Evolutionary conservation across 2,329 filamentous ascomycete genomes (phyloP).

Genomic region (Stromatinia cepivora): DNA sequence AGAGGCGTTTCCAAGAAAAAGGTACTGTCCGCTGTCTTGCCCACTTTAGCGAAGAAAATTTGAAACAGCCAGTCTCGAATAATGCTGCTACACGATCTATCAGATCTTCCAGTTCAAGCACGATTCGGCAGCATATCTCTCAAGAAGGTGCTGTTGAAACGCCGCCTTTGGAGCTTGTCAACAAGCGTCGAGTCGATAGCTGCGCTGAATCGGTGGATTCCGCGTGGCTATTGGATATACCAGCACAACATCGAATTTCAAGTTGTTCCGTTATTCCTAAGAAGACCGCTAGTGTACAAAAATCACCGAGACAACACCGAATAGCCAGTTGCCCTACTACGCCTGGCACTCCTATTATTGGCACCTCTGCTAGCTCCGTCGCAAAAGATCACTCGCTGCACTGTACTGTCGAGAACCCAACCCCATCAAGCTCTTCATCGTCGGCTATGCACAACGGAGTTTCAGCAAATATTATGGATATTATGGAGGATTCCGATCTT

Average conservation of each 20-base stretch:
- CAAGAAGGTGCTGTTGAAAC: not conserved
- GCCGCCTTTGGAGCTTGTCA: not conserved
- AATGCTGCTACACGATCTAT: not conserved
- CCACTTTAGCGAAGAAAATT: not conserved
- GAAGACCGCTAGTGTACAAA: not conserved
- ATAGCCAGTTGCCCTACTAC: constrained; percentile 14
- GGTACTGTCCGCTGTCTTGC: not conserved
- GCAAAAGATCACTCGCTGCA: not conserved
- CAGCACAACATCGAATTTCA: constrained; percentile 18
- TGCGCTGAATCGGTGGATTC: constrained; percentile 5
- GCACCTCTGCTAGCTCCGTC: not conserved
- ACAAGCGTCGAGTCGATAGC: not conserved
- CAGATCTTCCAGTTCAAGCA: constrained; percentile 1
- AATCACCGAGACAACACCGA: not conserved
- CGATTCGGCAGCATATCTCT: constrained; percentile 6
- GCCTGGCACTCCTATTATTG: not conserved
- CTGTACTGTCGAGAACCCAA: constrained; percentile 8
- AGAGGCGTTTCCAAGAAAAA: constrained; percentile 22
- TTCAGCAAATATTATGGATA: not conserved
- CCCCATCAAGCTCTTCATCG: constrained; percentile 1
- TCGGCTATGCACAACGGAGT: not conserved
- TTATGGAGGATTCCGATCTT: not conserved
- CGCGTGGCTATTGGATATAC: not conserved
- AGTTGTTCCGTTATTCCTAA: constrained; percentile 3
- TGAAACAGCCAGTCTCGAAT: not conserved